A percentile compares a stretch with the other conserved stretches of the same genome.
phyloP scores from a whole-genome alignment of 441 rosid species.

The Cnidoscolus chayamansa region DNA sequence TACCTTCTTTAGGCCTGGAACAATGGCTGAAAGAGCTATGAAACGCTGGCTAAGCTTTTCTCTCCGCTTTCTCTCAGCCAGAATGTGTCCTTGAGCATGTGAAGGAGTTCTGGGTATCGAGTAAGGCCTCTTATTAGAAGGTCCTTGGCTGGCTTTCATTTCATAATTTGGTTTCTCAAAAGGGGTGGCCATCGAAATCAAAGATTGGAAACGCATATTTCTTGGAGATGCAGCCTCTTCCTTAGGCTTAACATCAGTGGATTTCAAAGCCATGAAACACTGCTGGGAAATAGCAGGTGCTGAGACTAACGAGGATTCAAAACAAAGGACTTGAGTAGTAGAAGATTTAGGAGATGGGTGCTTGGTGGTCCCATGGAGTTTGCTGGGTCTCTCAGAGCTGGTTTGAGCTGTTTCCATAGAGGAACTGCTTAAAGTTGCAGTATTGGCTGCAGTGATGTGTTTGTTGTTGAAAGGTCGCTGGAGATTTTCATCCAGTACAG shows the following conservation, averaged over 20 bases:
- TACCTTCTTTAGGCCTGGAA: slow-evolving; percentile 81
- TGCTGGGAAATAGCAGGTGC: slow-evolving; percentile 16
- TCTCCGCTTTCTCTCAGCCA: slow-evolving; percentile 71
- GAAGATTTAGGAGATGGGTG: slow-evolving; percentile 20
- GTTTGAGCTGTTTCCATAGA: slow-evolving; percentile 28
- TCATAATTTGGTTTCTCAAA: slow-evolving; percentile 13
- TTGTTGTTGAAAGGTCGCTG: slow-evolving; percentile 27
- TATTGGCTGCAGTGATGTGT: not conserved
- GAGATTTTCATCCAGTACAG: slow-evolving; percentile 20
- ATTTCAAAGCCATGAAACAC: slow-evolving; percentile 9
- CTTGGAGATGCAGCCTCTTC: slow-evolving; percentile 28
- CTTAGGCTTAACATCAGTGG: slow-evolving; percentile 22
- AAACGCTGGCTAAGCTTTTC: slow-evolving; percentile 71
- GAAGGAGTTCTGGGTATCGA: slow-evolving; percentile 34
- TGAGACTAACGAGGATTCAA: slow-evolving; percentile 21
- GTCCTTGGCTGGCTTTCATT: slow-evolving; percentile 11
- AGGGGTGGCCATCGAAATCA: not conserved
- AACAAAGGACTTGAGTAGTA: slow-evolving; percentile 34
- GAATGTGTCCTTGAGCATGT: slow-evolving; percentile 59
- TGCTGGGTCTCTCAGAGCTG: slow-evolving; percentile 27
- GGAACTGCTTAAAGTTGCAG: slow-evolving; percentile 17
- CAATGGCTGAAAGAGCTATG: slow-evolving; percentile 67
- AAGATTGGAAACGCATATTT: slow-evolving; percentile 22
- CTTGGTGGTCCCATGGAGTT: slow-evolving; percentile 28
- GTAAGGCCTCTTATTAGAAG: slow-evolving; percentile 23